Conservation (phyloP, 495 filamentous ascomycete genomes). For the Tuber borchii region DNA sequence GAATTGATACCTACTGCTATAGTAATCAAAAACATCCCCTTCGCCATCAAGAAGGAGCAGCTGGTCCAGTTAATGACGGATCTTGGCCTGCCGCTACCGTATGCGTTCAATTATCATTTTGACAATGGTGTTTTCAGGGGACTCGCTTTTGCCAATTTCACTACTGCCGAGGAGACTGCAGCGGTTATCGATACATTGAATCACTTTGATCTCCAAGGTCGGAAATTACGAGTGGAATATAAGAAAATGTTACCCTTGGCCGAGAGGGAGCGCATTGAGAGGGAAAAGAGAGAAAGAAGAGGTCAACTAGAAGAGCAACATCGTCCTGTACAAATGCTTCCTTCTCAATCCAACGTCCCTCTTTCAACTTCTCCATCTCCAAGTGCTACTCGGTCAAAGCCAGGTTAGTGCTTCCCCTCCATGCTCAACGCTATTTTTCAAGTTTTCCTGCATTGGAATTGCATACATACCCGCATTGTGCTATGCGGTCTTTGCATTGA, state of each 20-base stretch:
- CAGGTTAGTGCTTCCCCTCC: constrained; percentile 54
- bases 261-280: constrained; percentile 90
- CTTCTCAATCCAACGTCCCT: constrained; percentile 45
- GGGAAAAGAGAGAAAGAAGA: constrained; percentile 92
- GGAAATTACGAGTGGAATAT: constrained; percentile 93
- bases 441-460: constrained; percentile 23
- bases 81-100: constrained; percentile 80
- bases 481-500: constrained; percentile 29
- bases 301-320: constrained; percentile 97
- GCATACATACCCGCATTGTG: constrained; percentile 31
- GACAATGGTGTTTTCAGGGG: constrained; percentile 96
- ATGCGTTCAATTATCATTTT: constrained; percentile 99
- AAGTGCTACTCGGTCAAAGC: constrained; percentile 52
- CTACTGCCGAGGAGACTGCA: constrained; percentile 85
- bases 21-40: constrained; percentile 99
- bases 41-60: constrained; percentile 95
- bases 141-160: constrained; percentile 96
- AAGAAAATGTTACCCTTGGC: constrained; percentile 98
- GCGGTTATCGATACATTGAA: constrained; percentile 86
- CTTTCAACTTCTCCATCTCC: constrained; percentile 69
- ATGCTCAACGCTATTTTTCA: constrained; percentile 20
- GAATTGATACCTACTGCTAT: constrained; percentile 97
- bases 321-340: constrained; percentile 55
- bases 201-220: constrained; percentile 87
- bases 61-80: constrained; percentile 88